Evolutionary conservation across 2,329 filamentous ascomycete species (phyloP), one percentile per base, ranked within the genome.

Genomic region (Teratosphaeria gauchensis): DNA sequence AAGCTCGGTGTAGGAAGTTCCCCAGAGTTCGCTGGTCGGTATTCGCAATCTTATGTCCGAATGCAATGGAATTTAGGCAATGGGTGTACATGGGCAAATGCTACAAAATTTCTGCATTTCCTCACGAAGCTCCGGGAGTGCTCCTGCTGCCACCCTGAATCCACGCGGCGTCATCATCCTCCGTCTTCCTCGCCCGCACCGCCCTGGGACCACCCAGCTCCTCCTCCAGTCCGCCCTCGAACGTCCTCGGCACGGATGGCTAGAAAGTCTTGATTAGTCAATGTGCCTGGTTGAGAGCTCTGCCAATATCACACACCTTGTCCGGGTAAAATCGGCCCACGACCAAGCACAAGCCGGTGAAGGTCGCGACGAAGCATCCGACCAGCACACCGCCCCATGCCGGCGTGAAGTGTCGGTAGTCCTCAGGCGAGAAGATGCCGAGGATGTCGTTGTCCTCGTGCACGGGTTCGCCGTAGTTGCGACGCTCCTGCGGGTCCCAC

Each of bases 401-500:
- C 16, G 92, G 79, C 55, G 82, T 87, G 70, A 84, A 83, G 81
- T 94, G 92, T 58, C 86, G 94, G 78, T 99, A 97, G 69, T 92
- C 87, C 74, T 94, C 86, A 2, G 90, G 85, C 55, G 89, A 88
- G 77, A 99, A 92, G 64, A 96, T 87, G 67, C 91, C 92, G 59
- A 97, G 81, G 59, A 91, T 82, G 74, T 99, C 95, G 75, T 96
- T 88, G 75, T 99, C 94, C 76, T 99, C 95, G 75, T 99, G 92
- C 56, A 95, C 85, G 12, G 92, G 90, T 76, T 99, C 95, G 75
- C 92, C 92, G 73, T 89, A 97, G 82, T 99, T 97, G 70, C 94
- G 85, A 73, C 92, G 87, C 76, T 97, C 94, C 78, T 99, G 94
- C 75, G 91, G 88, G 77, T 99, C 92, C 90, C 91, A 97, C 90